Conservation (phyloP, 768 basidiomycete genomes). For the Leccinum rimulosum region DNA sequence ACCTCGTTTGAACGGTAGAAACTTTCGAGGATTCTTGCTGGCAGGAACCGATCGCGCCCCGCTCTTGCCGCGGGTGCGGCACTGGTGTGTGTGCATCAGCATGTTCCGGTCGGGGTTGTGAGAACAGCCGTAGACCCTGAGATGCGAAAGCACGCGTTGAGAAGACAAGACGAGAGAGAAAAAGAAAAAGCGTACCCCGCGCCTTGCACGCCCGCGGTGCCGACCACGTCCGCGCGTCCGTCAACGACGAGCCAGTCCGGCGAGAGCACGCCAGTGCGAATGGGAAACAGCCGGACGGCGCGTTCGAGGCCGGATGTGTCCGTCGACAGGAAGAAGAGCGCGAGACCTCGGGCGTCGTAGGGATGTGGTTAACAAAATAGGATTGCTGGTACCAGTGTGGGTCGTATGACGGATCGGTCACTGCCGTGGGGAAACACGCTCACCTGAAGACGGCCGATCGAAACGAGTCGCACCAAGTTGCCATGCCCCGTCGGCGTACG, state of each 20-base stretch:
- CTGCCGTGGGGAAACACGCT: neutral
- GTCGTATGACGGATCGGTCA: neutral
- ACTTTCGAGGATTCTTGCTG: too few species aligned
- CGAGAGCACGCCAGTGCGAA: slow-evolving; percentile 72
- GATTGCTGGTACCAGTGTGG: slow-evolving; percentile 31
- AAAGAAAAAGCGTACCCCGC: slow-evolving; percentile 58
- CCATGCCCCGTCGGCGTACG: slow-evolving; percentile 21
- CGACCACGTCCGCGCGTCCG: slow-evolving; percentile 48
- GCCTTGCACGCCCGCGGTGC: slow-evolving; percentile 68
- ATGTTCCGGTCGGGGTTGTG: too few species aligned
- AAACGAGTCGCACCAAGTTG: slow-evolving; percentile 14
- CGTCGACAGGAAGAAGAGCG: slow-evolving; percentile 62
- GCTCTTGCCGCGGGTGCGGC: too few species aligned
- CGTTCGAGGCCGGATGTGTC: slow-evolving; percentile 62
- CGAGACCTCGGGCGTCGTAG: slow-evolving; percentile 28
- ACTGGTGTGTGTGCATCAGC: too few species aligned
- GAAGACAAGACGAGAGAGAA: too few species aligned
- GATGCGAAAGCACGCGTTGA: neutral
- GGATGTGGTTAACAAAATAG: slow-evolving; percentile 54
- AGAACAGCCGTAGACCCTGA: slow-evolving; percentile 21
- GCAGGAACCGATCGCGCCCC: too few species aligned
- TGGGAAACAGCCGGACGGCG: slow-evolving; percentile 71
- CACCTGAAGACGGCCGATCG: slow-evolving; percentile 22
- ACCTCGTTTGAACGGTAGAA: too few species aligned
- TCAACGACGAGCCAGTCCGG: slow-evolving; percentile 79